phyloP scores from a whole-genome alignment of 805 yeast genomes.

The Ogataea nonfermentans region DNA sequence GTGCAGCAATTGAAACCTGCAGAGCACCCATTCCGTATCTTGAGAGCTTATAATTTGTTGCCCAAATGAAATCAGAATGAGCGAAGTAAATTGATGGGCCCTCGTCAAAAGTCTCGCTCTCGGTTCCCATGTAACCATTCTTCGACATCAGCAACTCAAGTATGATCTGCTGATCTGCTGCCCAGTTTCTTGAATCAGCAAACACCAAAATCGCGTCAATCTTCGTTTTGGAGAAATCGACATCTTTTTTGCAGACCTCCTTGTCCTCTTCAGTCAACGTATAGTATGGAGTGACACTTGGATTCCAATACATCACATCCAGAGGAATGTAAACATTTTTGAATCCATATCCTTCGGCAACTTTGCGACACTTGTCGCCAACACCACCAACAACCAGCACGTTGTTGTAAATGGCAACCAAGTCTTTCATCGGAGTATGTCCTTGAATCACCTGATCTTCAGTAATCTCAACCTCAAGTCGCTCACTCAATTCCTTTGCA shows the following conservation, averaged over 20 bases:
- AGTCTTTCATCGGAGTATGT: slow-evolving; percentile 89
- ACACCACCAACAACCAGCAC: slow-evolving; percentile 89
- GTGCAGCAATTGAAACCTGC: slow-evolving; percentile 82
- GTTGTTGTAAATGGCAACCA: slow-evolving; percentile 63
- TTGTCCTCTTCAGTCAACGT: slow-evolving; percentile 71
- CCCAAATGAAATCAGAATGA: slow-evolving; percentile 92
- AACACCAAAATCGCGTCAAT: slow-evolving; percentile 85
- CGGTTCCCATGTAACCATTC: slow-evolving; percentile 83
- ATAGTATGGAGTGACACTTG: slow-evolving; percentile 83
- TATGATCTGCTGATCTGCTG: slow-evolving; percentile 88
- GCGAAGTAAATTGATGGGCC: slow-evolving; percentile 86
- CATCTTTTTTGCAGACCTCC: slow-evolving; percentile 47
- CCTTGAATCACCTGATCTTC: slow-evolving; percentile 87
- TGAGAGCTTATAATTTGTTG: slow-evolving; percentile 76
- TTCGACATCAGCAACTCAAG: slow-evolving; percentile 75
- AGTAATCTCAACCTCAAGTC: slow-evolving; percentile 59
- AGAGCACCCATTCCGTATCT: slow-evolving; percentile 95
- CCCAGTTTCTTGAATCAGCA: slow-evolving; percentile 93
- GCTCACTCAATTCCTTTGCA: slow-evolving; percentile 63
- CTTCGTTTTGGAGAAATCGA: slow-evolving; percentile 62
- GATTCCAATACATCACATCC: slow-evolving; percentile 83
- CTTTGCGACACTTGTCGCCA: slow-evolving; percentile 78
- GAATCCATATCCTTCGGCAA: slow-evolving; percentile 83
- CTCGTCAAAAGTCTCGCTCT: slow-evolving; percentile 63
- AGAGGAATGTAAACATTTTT: slow-evolving; percentile 77